A percentile compares a stretch with the other conserved stretches of the same genome.
Conservation (phyloP, 768 basidiomycete genomes). For the Mycena amicta region DNA sequence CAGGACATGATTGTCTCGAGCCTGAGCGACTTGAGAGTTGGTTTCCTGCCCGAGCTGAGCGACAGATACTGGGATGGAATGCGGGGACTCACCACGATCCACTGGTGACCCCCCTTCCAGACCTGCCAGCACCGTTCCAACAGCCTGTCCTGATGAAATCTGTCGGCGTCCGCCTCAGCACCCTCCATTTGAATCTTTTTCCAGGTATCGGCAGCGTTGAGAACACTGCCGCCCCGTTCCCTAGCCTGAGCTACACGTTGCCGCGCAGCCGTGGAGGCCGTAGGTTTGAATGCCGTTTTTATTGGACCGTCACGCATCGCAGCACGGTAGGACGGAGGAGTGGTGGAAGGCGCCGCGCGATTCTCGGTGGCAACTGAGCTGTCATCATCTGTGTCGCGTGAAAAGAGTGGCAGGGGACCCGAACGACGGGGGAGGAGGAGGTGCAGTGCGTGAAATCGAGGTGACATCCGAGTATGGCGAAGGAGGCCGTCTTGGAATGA, state of each 20-base stretch:
- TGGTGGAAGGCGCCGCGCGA: conserved; percentile 39
- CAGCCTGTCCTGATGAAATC: conserved; percentile 63
- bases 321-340: conserved; percentile 53
- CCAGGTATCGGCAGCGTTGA: conserved; percentile 78
- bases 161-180: conserved; percentile 72
- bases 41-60: conserved; percentile 58
- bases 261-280: conserved; percentile 22
- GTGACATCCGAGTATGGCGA: conserved; percentile 34
- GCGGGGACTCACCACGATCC: conserved; percentile 65
- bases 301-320: conserved; percentile 32
- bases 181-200: conserved; percentile 71
- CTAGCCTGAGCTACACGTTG: conserved; percentile 33
- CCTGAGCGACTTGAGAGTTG: conserved; percentile 64
- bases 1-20: conserved; percentile 66
- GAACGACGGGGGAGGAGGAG: conserved; percentile 9
- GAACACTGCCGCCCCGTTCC: conserved; percentile 49
- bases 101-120: conserved; percentile 71
- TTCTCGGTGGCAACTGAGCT: conserved; percentile 35
- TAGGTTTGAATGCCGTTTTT: conserved; percentile 17
- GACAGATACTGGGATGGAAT: conserved; percentile 12
- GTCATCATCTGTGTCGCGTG: conserved; percentile 4
- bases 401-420: conserved; percentile 10
- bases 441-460: conserved; percentile 9
- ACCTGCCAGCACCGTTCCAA: conserved; percentile 73
- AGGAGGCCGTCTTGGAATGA: conserved; percentile 19